A percentile compares a stretch with the other conserved stretches of the same genome.
Evolutionary conservation across 2,329 filamentous ascomycete species (phyloP).

Genomic region (Drechslerella dactyloides): DNA sequence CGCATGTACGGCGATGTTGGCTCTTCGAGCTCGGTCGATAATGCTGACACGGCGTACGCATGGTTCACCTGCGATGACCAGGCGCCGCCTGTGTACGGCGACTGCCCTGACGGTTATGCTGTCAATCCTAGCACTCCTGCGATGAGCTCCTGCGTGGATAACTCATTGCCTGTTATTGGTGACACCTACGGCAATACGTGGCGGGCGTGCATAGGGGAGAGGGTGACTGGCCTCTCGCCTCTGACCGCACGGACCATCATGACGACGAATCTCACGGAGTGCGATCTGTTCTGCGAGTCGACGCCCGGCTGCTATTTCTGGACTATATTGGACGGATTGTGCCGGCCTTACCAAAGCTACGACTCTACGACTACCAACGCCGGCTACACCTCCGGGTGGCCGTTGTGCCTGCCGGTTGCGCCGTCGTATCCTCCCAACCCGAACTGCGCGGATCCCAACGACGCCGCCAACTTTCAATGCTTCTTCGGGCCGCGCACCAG

Average conservation of each 20-base stretch:
- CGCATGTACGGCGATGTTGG: not conserved
- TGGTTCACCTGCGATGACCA: constrained; percentile 2
- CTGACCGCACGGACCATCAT: not conserved
- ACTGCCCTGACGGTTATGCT: too few species aligned
- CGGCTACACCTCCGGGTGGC: not conserved
- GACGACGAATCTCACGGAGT: not conserved
- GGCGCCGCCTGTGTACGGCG: too few species aligned
- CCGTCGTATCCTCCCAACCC: too few species aligned
- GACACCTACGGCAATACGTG: not conserved
- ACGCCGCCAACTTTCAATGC: too few species aligned
- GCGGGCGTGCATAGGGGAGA: not conserved
- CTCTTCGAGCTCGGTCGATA: not conserved
- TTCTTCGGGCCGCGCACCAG: too few species aligned
- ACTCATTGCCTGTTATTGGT: too few species aligned
- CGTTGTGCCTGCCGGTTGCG: constrained; percentile 2
- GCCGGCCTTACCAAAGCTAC: not conserved
- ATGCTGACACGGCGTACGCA: not conserved
- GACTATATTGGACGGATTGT: not conserved
- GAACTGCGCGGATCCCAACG: too few species aligned
- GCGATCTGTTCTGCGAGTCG: not conserved
- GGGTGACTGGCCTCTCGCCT: not conserved
- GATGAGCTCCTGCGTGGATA: too few species aligned
- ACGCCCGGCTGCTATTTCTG: not conserved
- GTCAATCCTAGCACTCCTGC: too few species aligned
- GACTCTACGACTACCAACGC: not conserved